phyloP scores from a whole-genome alignment of 345 rosid species.

The Triadica sebifera region DNA sequence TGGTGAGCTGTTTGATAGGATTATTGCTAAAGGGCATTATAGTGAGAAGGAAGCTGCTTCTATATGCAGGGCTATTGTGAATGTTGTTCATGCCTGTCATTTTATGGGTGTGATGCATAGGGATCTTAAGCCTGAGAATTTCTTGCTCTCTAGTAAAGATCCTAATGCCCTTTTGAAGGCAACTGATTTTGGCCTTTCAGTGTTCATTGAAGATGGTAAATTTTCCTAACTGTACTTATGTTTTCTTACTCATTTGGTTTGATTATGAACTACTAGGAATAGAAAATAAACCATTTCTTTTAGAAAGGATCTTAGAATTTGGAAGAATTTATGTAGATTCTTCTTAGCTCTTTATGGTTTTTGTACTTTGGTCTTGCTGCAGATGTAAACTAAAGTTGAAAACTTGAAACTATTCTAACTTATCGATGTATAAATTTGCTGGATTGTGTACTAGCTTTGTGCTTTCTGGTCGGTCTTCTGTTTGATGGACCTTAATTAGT shows the following conservation, averaged over 20 bases:
- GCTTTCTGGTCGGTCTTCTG: not conserved
- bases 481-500: not conserved
- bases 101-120: constrained; percentile 39
- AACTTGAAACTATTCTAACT: not conserved
- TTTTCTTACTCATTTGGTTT: not conserved
- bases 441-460: not conserved
- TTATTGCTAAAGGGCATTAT: constrained; percentile 31
- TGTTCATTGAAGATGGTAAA: constrained; percentile 51
- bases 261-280: not conserved
- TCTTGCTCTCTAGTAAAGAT: constrained; percentile 28
- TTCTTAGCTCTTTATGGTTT: not conserved
- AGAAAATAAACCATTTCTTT: not conserved
- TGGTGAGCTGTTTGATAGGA: constrained; percentile 29
- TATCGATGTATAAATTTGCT: not conserved
- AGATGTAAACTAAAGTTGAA: not conserved
- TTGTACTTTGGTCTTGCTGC: not conserved
- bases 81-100: constrained; percentile 31
- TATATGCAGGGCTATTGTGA: constrained; percentile 32
- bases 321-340: not conserved
- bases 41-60: constrained; percentile 35
- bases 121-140: constrained; percentile 36
- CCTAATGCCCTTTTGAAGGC: constrained; percentile 22
- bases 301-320: not conserved
- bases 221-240: not conserved
- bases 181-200: constrained; percentile 35